Base-by-base conservation (phyloP, 192 early-diverging fungal species). In the Podila minutissima region DNA sequence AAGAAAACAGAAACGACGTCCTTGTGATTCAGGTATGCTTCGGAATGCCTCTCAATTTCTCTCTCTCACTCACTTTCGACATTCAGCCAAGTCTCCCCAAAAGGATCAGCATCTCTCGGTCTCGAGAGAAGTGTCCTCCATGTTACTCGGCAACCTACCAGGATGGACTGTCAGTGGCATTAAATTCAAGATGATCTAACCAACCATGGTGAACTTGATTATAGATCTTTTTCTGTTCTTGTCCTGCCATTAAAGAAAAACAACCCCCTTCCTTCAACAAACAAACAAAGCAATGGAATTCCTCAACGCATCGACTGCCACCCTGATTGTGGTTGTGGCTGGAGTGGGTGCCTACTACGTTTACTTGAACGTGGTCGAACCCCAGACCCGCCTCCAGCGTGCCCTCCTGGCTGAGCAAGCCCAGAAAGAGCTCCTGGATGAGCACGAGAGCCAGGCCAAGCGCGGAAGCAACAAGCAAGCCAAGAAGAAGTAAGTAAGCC, bases 381-480 rank as follows among this genome's bases (percentile, higher is more conserved):
- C 77, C 50, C 60, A 81, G 55, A 5, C 35, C 24, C 37, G 38
- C 12, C 77, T 62, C 2, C 71, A 81, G 24, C 77, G 77, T 29
- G 71, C 77, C 13, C 11, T 73, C 31, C 29, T 81, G 15, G 77
- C 77, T 13, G 77, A 81, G 37, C 77, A 81, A 35, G 77, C 71
- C 26, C 77, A 81, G 28, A 72, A 66, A 50, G 77, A 81, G 63
- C 77, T 81, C 53, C 26, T 81, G 61, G 71, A 81, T 12, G 77
- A 81, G 49, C 77, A 81, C 41, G 77, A 73, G 67, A 62, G 5
- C 26, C 28, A 72, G n/a, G 41, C 70, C 59, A 72, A 67, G 60
- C 71, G 71, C 33, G 71, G 66, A 59, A 73, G 62, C 57, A 69
- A 66, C 63, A 81, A 81, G 33, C 66, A 81, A 57, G 60, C 71